Conservation (phyloP, 345 rosid species). For the Punica granatum region DNA sequence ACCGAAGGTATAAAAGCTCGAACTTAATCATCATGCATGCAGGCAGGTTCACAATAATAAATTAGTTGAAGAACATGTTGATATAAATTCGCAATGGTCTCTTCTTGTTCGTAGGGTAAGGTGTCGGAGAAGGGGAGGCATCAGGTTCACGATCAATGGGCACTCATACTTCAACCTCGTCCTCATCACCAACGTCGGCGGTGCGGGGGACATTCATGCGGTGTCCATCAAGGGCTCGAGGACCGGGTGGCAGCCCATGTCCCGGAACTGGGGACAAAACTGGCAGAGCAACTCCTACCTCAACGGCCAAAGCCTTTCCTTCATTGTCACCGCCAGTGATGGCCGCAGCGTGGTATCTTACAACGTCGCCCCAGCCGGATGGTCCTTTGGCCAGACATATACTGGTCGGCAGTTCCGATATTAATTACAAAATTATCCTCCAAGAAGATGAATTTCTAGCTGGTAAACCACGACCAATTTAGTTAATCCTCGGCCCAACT, state of each 20-base stretch:
- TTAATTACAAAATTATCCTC: conserved; percentile 8
- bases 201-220: conserved; percentile 62
- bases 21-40: too few species aligned
- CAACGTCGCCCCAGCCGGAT: conserved; percentile 53
- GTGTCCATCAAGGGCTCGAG: conserved; percentile 60
- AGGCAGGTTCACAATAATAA: too few species aligned
- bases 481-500: background rate
- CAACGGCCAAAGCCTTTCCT: conserved; percentile 65
- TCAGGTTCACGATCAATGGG: conserved; percentile 67
- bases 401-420: conserved; percentile 53
- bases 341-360: conserved; percentile 53
- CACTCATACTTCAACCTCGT: conserved; percentile 78
- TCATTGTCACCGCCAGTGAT: conserved; percentile 54
- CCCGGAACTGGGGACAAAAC: conserved; percentile 84
- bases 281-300: conserved; percentile 83
- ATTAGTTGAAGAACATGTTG: too few species aligned
- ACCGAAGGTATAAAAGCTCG: conserved; percentile 42
- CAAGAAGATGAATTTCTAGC: background rate
- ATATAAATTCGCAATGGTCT: too few species aligned
- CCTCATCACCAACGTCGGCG: conserved; percentile 63
- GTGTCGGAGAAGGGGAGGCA: conserved; percentile 63
- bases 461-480: background rate
- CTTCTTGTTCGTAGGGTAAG: conserved; percentile 30
- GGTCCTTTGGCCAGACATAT: conserved; percentile 79
- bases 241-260: conserved; percentile 59